These are phyloP conservation scores for Colletotrichum sp. DNA, from an alignment of 2,329 filamentous ascomycete genomes.

Conservation along the genomic window DNA sequence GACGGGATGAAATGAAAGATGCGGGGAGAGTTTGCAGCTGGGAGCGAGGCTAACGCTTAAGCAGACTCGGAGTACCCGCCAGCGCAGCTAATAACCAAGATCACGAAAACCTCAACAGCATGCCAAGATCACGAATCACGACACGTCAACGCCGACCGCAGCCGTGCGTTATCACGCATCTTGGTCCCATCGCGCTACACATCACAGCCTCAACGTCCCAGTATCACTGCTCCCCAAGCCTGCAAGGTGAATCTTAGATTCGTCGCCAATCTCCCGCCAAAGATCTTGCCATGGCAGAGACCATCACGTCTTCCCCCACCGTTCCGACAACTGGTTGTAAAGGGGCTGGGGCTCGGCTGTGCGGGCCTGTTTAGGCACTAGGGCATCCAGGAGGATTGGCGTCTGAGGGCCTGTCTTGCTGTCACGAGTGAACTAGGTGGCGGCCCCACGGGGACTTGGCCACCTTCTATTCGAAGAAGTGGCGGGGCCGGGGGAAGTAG, in stretches of 20 bases:
- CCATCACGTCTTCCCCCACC: background rate
- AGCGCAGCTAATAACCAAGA: background rate
- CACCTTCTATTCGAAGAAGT: background rate
- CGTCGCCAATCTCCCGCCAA: background rate
- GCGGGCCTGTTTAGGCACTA: background rate
- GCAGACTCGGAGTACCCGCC: background rate
- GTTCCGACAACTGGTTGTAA: background rate
- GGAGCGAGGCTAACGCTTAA: background rate
- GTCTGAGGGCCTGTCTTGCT: background rate
- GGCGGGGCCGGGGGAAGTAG: background rate
- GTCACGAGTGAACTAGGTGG: background rate
- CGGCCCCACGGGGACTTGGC: background rate
- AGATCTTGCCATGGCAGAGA: background rate
- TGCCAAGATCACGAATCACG: background rate
- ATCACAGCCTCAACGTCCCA: background rate
- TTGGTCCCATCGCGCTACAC: background rate
- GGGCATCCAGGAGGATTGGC: background rate
- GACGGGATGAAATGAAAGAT: background rate
- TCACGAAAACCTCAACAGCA: background rate
- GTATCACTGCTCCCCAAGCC: background rate
- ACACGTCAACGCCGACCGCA: background rate
- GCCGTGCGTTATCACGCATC: background rate
- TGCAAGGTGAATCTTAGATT: background rate
- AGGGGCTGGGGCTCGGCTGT: background rate
- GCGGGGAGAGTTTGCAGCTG: background rate